phyloP scores from a whole-genome alignment of 768 basidiomycete genomes.

The Auricularia sp. region DNA sequence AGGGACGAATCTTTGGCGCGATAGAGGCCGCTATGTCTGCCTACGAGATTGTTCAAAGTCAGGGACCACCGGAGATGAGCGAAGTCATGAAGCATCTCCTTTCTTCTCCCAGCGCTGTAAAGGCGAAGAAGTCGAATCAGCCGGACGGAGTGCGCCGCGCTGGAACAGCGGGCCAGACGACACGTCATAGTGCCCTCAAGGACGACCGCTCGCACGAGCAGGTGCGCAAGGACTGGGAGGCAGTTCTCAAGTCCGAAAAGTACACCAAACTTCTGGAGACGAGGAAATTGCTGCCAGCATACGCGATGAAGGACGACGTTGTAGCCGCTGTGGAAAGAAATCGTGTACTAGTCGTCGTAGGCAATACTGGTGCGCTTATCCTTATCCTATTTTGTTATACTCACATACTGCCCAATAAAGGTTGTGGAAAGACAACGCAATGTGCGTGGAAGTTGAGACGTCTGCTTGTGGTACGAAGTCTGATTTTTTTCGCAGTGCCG shows the following conservation, averaged over 20 bases:
- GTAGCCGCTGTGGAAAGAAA: slow-evolving; percentile 44
- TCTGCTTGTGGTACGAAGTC: background rate
- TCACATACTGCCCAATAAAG: slow-evolving; percentile 21
- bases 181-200: background rate
- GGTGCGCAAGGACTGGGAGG: slow-evolving; percentile 46
- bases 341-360: slow-evolving; percentile 74
- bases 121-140: slow-evolving; percentile 16
- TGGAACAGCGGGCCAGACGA: background rate
- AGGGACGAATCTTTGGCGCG: slow-evolving; percentile 62
- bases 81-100: slow-evolving; percentile 55
- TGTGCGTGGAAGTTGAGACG: slow-evolving; percentile 28
- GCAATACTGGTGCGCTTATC: slow-evolving; percentile 62
- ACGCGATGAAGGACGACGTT: slow-evolving; percentile 54
- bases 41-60: slow-evolving; percentile 55
- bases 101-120: slow-evolving; percentile 20
- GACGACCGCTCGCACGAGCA: slow-evolving; percentile 39
- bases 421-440: slow-evolving; percentile 89
- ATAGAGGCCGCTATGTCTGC: slow-evolving; percentile 63
- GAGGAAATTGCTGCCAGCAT: slow-evolving; percentile 68
- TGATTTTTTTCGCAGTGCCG: slow-evolving; percentile 42
- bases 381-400: background rate
- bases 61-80: slow-evolving; percentile 69
- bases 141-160: slow-evolving; percentile 13
- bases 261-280: slow-evolving; percentile 48
- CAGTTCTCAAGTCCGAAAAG: slow-evolving; percentile 31